These are phyloP conservation scores for Paramecium tetraurelia DNA, from an alignment of 73 alveolate species.

Conservation along the genomic window DNA sequence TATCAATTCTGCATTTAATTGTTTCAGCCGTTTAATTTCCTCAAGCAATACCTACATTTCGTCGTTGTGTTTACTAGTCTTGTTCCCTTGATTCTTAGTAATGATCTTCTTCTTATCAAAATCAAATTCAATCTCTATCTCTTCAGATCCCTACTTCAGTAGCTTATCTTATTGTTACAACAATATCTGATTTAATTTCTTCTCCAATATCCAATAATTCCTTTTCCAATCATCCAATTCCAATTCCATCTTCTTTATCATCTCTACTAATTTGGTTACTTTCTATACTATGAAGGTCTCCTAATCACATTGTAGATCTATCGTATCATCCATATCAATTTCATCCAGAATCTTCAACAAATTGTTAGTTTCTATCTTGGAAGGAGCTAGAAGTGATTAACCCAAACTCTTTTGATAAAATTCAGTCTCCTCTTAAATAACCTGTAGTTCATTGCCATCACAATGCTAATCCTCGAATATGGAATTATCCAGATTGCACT, in stretches of 20 bases:
- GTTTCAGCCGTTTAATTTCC: not conserved
- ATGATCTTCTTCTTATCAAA: slow-evolving; percentile 40
- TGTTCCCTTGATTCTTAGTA: not conserved
- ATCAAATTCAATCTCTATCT: slow-evolving; percentile 39
- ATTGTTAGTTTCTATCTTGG: not conserved
- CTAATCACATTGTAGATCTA: not conserved
- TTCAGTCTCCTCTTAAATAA: slow-evolving; percentile 13
- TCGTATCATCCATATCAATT: not conserved
- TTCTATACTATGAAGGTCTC: not conserved
- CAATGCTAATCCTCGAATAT: slow-evolving; percentile 12
- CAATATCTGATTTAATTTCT: not conserved
- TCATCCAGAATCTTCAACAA: not conserved
- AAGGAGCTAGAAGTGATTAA: not conserved
- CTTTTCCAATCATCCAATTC: slow-evolving; percentile 45
- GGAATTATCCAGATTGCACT: slow-evolving; percentile 37
- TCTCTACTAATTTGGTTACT: not conserved
- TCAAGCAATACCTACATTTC: not conserved
- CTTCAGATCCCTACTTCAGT: slow-evolving; percentile 15
- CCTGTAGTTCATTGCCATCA: not conserved
- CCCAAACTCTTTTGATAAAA: not conserved
- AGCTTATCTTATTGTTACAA: not conserved
- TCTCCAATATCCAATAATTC: slow-evolving; percentile 34
- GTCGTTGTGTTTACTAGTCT: not conserved
- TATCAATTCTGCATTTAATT: not conserved
- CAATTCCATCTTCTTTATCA: not conserved